Base-by-base conservation (phyloP, 2,329 filamentous ascomycete species). In the Helotiales sp. region DNA sequence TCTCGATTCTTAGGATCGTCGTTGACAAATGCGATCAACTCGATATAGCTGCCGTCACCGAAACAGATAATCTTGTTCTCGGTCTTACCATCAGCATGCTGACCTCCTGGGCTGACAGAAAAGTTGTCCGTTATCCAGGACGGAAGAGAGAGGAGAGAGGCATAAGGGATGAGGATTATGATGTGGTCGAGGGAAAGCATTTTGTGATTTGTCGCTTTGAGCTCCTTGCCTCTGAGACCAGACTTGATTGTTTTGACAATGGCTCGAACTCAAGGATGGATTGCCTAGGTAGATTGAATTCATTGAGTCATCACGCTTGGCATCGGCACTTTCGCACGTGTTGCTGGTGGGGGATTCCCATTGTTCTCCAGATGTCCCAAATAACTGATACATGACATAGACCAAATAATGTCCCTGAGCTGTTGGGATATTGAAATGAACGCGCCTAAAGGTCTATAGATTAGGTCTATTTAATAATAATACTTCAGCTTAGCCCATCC, bases 61-160 rank as follows among this genome's bases (percentile, higher is more conserved):
- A 90, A 81, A 13, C 87, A 72, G 19, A 88, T 79, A 17, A 89
- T 79, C 42, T 79, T 80, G 72, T 89, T 89, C 59, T 79, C 80
- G 1, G 80, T 89, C 63, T 75, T 75, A 13, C 80, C 80, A 61
- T 85, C 85, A 8, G 83, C 80, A 65, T 89, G 86, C 15, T 73
- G 75, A 33, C 86, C 86, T 54, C 87, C 86, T 2, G 81, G 76
- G 30, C 80, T 78, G 54, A 89, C 72, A 48, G 77, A 81, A 72
- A 89, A 86, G 49, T 79, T 74, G 5, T 78, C 68, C 2, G 76
- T 75, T 33, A 89, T 71, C 72, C 76, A 81, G 1, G 70, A 15
- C 5, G 83, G 84, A 2, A 82, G 75, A 17, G 73, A 65, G 2
- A 70, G 63, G 4, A 85, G 73, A 22, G 77, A 75, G 2, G 71